A percentile compares a stretch with the other conserved stretches of the same genome.
These are phyloP conservation scores for Xylaria sp. DNA, from an alignment of 2,329 filamentous ascomycete species.

Conservation along the genomic window DNA sequence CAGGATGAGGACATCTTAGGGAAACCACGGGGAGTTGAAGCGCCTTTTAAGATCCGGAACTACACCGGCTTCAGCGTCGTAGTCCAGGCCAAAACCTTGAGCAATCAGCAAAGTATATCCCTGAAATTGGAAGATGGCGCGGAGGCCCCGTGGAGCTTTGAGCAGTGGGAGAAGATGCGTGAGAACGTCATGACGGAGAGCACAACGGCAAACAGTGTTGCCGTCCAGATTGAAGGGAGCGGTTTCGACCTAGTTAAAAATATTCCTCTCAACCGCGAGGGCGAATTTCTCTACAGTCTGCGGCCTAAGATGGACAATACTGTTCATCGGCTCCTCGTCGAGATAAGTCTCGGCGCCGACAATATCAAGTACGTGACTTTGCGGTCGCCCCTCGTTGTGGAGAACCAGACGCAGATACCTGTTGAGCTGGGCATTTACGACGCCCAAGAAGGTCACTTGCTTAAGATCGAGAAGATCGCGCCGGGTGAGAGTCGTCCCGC, in stretches of 20 bases:
- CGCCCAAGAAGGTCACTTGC: conserved; percentile 80
- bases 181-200: conserved; percentile 88
- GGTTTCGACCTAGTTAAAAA: conserved; percentile 91
- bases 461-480: conserved; percentile 97
- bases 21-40: conserved; percentile 89
- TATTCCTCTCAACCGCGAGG: conserved; percentile 91
- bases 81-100: conserved; percentile 76
- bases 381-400: conserved; percentile 86
- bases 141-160: conserved; percentile 94
- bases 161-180: conserved; percentile 94
- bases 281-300: conserved; percentile 87
- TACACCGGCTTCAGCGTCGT: conserved; percentile 92
- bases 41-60: conserved; percentile 91
- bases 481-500: conserved; percentile 89
- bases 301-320: conserved; percentile 85
- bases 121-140: conserved; percentile 85
- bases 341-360: conserved; percentile 87
- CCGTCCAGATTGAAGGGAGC: conserved; percentile 85
- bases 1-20: conserved; percentile 89
- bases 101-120: conserved; percentile 67
- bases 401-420: conserved; percentile 96
- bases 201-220: conserved; percentile 74
- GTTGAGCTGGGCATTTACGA: conserved; percentile 93
- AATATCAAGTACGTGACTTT: conserved; percentile 99
- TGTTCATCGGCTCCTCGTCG: conserved; percentile 87